Percentiles rank a stretch among this genome's conserved stretches.
Conservation (phyloP, 2,329 filamentous ascomycete species). For the Byssothecium circinans region DNA sequence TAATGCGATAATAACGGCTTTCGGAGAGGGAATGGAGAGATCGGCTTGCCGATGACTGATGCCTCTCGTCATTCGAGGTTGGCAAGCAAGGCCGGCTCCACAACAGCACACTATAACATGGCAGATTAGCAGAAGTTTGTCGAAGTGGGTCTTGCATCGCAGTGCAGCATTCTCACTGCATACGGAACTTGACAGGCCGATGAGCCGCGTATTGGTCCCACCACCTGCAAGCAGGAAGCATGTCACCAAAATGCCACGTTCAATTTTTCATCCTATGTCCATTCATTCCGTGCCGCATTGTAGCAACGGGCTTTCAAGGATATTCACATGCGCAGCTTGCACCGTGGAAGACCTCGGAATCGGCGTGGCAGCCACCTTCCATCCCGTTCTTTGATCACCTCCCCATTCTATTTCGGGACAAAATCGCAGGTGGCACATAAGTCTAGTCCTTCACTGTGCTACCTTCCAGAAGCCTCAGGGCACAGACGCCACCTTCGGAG, state of each 20-base stretch:
- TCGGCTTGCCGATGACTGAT: not conserved
- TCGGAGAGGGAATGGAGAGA: too few species aligned
- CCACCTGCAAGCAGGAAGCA: not conserved
- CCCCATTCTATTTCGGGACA: not conserved
- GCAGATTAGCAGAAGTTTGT: not conserved
- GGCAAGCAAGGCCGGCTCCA: not conserved
- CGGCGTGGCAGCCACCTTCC: not conserved
- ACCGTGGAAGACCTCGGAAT: not conserved
- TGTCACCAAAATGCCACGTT: not conserved
- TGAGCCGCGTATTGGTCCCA: not conserved
- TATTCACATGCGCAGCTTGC: not conserved
- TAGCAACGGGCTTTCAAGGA: not conserved
- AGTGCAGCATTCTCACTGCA: too few species aligned
- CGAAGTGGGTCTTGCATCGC: not conserved
- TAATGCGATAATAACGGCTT: too few species aligned
- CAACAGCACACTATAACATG: not conserved
- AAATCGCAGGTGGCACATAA: not conserved
- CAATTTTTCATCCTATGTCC: not conserved
- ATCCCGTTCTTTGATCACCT: not conserved
- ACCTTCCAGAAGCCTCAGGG: constrained; percentile 9
- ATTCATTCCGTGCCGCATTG: too few species aligned
- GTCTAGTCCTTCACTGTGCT: not conserved
- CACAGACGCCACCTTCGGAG: not conserved
- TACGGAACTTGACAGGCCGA: too few species aligned
- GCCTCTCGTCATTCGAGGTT: not conserved